Evolutionary conservation across 176 grass and related monocot genomes (phyloP), one percentile per base, ranked within the genome.

Genomic region (Pharus latifolius): DNA sequence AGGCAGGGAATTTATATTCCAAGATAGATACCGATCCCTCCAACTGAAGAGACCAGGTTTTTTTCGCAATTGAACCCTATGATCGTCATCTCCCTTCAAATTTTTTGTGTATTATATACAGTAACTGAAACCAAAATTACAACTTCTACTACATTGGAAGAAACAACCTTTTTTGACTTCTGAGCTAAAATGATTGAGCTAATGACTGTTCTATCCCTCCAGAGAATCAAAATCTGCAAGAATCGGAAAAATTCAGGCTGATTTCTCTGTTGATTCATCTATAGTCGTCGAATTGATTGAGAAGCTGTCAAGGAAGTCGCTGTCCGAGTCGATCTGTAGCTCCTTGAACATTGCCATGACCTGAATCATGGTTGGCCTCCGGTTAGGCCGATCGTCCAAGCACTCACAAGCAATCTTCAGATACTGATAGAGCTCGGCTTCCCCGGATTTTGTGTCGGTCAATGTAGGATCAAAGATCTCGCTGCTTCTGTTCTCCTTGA

Each of bases 331-430:
- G 6, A 87, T 81, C 49, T 99, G 87, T 11, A 91, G 82, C 72
- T 99, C 95, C 49, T 94, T 94, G 37, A 99, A 94, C 95, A 99
- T 99, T 0, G 95, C 90, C 82, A 99, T 99, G 25, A 99, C 95
- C 85, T 99, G 95, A 22, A 99, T 99, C 90, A 99, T 99, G 10
- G 87, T 99, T 17, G 95, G 95, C 43, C 95, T 86, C 15, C 56
- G 79, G 29, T 67, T 60, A 1, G 90, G 84, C 44, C 90, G 79
- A 31, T 99, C 95, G 7, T 99, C 87, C 69, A 99, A 50, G 71
- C 95, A 99, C 48, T 91, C 84, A 1, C 81, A 83, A 7, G 95
- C 95, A 43, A 99, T 99, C 66, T 99, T 99, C 29, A 99, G 76
- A 59, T 78, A 99, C 53, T 77, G 76, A 37, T 78, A 83, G 26